These are phyloP conservation scores for Fusarium sp. DNA, from an alignment of 2,329 filamentous ascomycete species.

Conservation along the genomic window DNA sequence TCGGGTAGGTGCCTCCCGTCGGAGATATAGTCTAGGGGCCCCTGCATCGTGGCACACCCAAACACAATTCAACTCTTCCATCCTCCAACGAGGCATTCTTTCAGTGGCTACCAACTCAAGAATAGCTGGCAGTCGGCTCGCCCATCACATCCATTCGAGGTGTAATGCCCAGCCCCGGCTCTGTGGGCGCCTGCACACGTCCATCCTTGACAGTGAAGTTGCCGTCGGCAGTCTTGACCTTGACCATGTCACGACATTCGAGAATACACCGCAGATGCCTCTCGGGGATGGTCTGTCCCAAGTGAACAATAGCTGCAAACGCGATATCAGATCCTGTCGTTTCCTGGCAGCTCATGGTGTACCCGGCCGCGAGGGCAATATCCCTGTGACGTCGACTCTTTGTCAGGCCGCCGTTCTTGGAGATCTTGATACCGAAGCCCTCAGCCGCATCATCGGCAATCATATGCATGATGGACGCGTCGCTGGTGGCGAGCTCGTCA, in stretches of 20 bases:
- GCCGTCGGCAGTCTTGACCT: conserved; percentile 30
- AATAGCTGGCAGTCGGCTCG: conserved; percentile 31
- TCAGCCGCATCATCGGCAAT: conserved; percentile 34
- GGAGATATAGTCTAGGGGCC: background rate
- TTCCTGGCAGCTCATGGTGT: conserved; percentile 36
- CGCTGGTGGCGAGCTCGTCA: conserved; percentile 30
- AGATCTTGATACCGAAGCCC: conserved; percentile 36
- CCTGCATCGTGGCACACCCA: background rate
- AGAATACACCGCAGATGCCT: conserved; percentile 32
- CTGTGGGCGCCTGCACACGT: conserved; percentile 21
- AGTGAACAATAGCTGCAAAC: conserved; percentile 34
- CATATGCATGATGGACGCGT: conserved; percentile 29
- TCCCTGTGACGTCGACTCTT: conserved; percentile 30
- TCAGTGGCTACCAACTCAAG: background rate
- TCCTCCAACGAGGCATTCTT: background rate
- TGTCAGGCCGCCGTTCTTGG: conserved; percentile 36
- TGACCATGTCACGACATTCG: conserved; percentile 32
- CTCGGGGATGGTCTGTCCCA: conserved; percentile 33
- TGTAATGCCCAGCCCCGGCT: conserved; percentile 25
- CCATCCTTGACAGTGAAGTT: conserved; percentile 30
- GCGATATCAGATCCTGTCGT: conserved; percentile 31
- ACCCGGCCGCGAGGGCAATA: conserved; percentile 32
- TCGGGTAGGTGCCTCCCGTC: background rate
- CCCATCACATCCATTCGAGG: conserved; percentile 33
- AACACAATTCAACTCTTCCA: background rate